Evolutionary conservation across 176 grass and related monocot genomes (phyloP).

Genomic region (Areca catechu): DNA sequence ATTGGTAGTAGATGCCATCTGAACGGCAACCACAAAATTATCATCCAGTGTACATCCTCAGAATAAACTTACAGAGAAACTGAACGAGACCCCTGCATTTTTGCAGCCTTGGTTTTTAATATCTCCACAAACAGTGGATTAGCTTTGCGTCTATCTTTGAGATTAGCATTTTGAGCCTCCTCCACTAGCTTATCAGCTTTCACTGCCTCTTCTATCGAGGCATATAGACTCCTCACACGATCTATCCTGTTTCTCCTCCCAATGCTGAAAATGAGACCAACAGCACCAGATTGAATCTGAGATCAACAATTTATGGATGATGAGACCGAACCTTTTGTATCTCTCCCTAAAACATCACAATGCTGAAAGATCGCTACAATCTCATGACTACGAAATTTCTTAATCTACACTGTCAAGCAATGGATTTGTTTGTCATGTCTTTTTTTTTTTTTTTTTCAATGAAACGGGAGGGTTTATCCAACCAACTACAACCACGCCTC

Average conservation of each 20-base stretch:
- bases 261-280: conserved; percentile 10
- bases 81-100: conserved; percentile 35
- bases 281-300: too few relatives aligned
- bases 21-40: too few relatives aligned
- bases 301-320: too few relatives aligned
- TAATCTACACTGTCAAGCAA: too few relatives aligned
- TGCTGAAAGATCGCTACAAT: too few relatives aligned
- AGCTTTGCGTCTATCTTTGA: conserved; percentile 64
- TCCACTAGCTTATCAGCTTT: conserved; percentile 63
- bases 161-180: conserved; percentile 46
- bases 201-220: conserved; percentile 54
- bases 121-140: conserved; percentile 85
- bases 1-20: too few relatives aligned
- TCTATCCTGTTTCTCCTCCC: conserved; percentile 96
- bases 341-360: too few relatives aligned
- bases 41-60: too few relatives aligned
- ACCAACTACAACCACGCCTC: conserved; percentile 22
- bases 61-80: conserved; percentile 1
- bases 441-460: too few relatives aligned
- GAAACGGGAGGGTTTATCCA: not conserved
- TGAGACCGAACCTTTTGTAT: too few relatives aligned
- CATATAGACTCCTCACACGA: conserved; percentile 71
- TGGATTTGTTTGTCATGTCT: too few relatives aligned
- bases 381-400: too few relatives aligned
- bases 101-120: conserved; percentile 42